Evolutionary conservation across 306 rosid species (phyloP), one percentile per base, ranked within the genome.

Genomic region (Alnus rubra): DNA sequence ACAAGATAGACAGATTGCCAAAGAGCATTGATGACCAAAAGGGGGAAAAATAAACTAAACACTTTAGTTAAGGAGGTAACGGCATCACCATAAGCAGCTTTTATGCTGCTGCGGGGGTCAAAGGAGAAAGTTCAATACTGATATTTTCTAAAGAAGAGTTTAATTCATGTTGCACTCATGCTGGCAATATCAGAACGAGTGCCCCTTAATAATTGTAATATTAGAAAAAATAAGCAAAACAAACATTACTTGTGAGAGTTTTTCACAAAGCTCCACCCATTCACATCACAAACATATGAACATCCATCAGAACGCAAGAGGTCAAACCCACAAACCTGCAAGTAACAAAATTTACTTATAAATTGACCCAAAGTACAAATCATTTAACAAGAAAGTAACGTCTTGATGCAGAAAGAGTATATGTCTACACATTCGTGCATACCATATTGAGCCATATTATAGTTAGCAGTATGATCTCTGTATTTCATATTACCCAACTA

Each of bases 191-290:
- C 73, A 77, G 44, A 71, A 45, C 48, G 28, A 80, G 39, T 33
- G 77, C 73, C 73, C 45, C 58, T 9, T 10, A 31, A 77, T 56
- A 71, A 80, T 75, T 68, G 64, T 45, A 75, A 48, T 81, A 76
- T 31, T 53, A 71, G 53, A 49, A 77, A 31, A 74, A 37, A 71
- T 18, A n/a, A 18, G 48, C 11, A 18, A 48, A 67, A 37, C 7
- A 18, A 42, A 62, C 45, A 71, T 87, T 91, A 95, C 99, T 95
- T 95, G 96, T 95, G 84, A 44, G 99, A 95, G 76, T 95, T 95
- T 78, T 95, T 95, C 64, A 95, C 99, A 70, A 95, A 95, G 85
- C 99, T 95, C 99, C 99, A 95, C 71, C 99, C 99, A 83, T 95
- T 95, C 81, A 95, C 99, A 72, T 95, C 99, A 88, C 98, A 95